Percentiles rank a stretch among this genome's conserved stretches.
phyloP scores from a whole-genome alignment of 192 early-diverging fungal species.

The Coemansia reversa region DNA sequence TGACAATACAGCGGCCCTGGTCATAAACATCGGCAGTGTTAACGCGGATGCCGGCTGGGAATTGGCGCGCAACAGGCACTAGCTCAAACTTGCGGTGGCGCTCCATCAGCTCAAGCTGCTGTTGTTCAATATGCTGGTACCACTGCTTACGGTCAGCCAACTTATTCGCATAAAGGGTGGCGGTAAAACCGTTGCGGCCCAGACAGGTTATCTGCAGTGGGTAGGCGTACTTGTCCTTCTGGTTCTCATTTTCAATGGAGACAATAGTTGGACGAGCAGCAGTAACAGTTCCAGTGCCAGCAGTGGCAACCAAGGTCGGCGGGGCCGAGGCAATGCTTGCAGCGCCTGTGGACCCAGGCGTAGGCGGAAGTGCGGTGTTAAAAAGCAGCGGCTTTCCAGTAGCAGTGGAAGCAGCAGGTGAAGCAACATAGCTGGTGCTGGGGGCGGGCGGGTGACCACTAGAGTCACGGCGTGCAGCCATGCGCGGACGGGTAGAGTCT shows the following conservation, averaged over 20 bases:
- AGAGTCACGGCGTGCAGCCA: constrained; percentile 50
- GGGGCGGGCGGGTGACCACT: constrained; percentile 3
- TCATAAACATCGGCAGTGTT: constrained; percentile 58
- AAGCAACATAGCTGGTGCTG: constrained; percentile 8
- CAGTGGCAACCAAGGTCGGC: constrained; percentile 8
- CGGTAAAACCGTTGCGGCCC: constrained; percentile 67
- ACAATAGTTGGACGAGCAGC: constrained; percentile 32
- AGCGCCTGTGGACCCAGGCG: not conserved
- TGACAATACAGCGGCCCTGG: constrained; percentile 63
- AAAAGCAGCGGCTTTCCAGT: constrained; percentile 5
- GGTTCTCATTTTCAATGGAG: constrained; percentile 36
- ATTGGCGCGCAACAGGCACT: constrained; percentile 46
- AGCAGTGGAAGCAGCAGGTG: constrained; percentile 17
- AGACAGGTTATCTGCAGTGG: constrained; percentile 75
- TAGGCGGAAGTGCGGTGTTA: constrained; percentile 17
- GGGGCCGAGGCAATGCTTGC: constrained; percentile 3
- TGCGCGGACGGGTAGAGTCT: constrained; percentile 38
- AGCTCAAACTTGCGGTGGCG: constrained; percentile 55
- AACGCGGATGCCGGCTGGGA: constrained; percentile 51
- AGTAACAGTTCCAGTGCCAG: not conserved
- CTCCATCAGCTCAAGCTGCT: constrained; percentile 53
- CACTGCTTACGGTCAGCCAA: constrained; percentile 75
- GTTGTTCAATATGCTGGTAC: constrained; percentile 72
- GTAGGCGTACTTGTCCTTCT: constrained; percentile 62
- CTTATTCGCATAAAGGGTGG: constrained; percentile 74